phyloP scores from a whole-genome alignment of 805 yeast genomes.

The Yarrowia sp. region DNA sequence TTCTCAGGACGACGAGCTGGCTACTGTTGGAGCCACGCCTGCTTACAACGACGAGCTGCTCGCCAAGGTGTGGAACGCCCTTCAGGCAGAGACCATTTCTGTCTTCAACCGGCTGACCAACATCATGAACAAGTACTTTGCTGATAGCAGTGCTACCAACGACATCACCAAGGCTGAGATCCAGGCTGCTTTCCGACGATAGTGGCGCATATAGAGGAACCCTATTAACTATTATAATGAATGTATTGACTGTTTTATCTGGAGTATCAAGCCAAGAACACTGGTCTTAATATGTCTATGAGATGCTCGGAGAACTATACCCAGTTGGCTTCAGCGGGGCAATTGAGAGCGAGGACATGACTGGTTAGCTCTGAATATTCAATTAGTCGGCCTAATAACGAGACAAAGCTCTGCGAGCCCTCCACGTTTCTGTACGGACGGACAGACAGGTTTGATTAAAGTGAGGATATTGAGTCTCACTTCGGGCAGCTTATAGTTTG shows the following conservation, averaged over 20 bases:
- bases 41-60: slow-evolving; percentile 54
- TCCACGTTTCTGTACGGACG: no score
- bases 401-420: no score
- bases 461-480: no score
- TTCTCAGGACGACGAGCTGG: slow-evolving; percentile 37
- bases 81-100: slow-evolving; percentile 61
- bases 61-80: slow-evolving; percentile 65
- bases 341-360: no score
- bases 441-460: no score
- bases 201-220: background rate
- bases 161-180: slow-evolving; percentile 56
- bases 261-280: no score
- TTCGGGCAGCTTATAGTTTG: no score
- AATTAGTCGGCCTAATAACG: no score
- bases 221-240: background rate
- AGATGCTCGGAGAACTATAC: no score
- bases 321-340: no score
- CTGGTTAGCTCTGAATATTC: no score
- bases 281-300: no score
- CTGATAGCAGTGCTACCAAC: slow-evolving; percentile 47
- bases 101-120: slow-evolving; percentile 54
- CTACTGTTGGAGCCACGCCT: slow-evolving; percentile 34
- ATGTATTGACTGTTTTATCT: background rate
- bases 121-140: slow-evolving; percentile 54
- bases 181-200: slow-evolving; percentile 48